Evolutionary conservation across 768 basidiomycete species (phyloP), one percentile per base, ranked within the genome.

Genomic region (Boletus reticulatus): DNA sequence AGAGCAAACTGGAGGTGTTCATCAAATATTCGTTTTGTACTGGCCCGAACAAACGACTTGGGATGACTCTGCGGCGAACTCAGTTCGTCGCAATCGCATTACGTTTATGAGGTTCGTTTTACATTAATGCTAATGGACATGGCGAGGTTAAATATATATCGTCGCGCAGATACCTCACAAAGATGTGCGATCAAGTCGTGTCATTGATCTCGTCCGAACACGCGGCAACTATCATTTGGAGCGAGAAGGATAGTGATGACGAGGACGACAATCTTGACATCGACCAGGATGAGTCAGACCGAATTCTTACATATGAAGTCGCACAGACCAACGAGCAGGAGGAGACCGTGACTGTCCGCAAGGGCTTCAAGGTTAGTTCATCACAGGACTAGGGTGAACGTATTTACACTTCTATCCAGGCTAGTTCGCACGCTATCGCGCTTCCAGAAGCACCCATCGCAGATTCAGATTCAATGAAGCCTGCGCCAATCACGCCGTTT

Each of bases 31-130:
- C 48, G 74, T 83, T 14, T 59, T 86, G 7, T 85, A 82, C 53
- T 87, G 85, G 85, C 84, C 84, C 0, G 82, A 87, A 55, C 73
- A 80, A 31, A 74, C 69, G 0, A 85, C 84, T 0, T 86, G 84
- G 84, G 64, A 79, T 34, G 82, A 84, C 62, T 67, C 72, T 14
- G 77, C 81, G 0, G 36, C 68, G 7, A 69, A 76, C 1, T 69
- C 80, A 5, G 75, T 81, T 46, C 62, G 73, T 29, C 75, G 78
- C 4, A 86, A 84, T 67, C 74, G 84, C 7, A 71, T 80, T 4
- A 82, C 83, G 0, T 86, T 86, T 59, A 84, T 86, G 82, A 69
- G 84, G 84, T 81, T 67, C 38, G 68, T 53, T 7, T 5, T 5
- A 29, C 1, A 27, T 52, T 1, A n/a, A 41, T 6, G 10, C 4